Evolutionary conservation across 768 basidiomycete species (phyloP), one percentile per base, ranked within the genome.

Genomic region (Phaffia australis): DNA sequence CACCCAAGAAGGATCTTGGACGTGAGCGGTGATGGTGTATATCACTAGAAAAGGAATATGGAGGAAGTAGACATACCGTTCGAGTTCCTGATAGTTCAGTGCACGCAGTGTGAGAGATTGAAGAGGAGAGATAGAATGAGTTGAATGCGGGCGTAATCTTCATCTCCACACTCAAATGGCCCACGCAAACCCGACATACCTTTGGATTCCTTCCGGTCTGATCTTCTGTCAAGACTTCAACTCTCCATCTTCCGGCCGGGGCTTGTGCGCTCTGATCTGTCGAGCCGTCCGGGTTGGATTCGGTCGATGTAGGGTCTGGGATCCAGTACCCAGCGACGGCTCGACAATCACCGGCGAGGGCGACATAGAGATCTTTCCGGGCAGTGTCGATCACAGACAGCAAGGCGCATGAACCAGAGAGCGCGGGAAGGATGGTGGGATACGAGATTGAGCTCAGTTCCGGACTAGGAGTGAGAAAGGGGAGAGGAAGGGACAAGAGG

Each of bases 251-350:
- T 15, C 88, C 88, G 61, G 80, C 78, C 3, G 84, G 85, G 69
- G 85, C 82, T 2, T 60, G 30, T 21, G 35, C 5, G 4, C 23
- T 23, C 5, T 46, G 29, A 9, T 5, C 50, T 5, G 29, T 16
- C 5, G 23, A 9, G 52, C 16, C 52, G 29, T 54, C 52, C 16
- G n/a, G 35, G 35, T 42, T 42, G 11, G 35, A 11, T 42, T 4
- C 6, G 4, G 35, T 42, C 35, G 35, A 42, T 15, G n/a, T 9
- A 54, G 52, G 75, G 4, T 81, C 81, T 60, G 83, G 81, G 69
- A 89, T 85, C 87, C 88, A 93, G 48, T 89, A 82, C 23, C 95
- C 95, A 25, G 94, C 93, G 7, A 99, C 91, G 16, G 95, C 95
- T 57, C 95, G 83, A 73, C 89, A 88, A 74, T 99, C 95, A 0